Base-by-base conservation (phyloP, 1,284 basidiomycete genomes). In the Pseudozyma thailandica region DNA sequence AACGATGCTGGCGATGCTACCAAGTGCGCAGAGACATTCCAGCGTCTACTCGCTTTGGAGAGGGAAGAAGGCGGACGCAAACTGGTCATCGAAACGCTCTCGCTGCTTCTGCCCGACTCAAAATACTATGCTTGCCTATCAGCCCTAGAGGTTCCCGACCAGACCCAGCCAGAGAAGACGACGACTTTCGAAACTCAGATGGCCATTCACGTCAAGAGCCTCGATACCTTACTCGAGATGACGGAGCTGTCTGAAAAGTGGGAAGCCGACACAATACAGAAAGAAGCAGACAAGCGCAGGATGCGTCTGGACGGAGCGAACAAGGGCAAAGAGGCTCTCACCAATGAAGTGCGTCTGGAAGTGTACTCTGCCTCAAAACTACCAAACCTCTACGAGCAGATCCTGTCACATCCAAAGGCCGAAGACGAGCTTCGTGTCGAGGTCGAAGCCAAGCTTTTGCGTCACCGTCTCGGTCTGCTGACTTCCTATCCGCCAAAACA, bases 21-120 rank as follows among this genome's bases (percentile, higher is more conserved):
- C 8, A 94, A 92, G 83, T 91, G 90, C 71, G 92, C 91, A 0
- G 91, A 92, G 76, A 85, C 86, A 0, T 81, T 95, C 39, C 91
- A 94, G 79, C 91, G 90, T 71, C 84, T 92, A 35, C 84, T 96
- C n/a, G 86, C 88, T 2, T 78, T 89, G 2, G 87, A 88, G 25
- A 85, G 89, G 16, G 84, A 88, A 45, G 86, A 89, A 60, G 91
- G 91, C 12, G 58, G 56, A 18, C 42, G 48, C 18, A 53, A 47
- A 21, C 39, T 52, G 10, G 38, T 64, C 45, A 50, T 56, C 51
- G 37, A 63, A 6, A 87, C 89, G 0, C 86, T 98, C 10, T 86
- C 86, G 4, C 85, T 91, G 27, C 85, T 93, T 10, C 88, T 97
- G 6, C 91, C 92, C 0, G 88, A 88, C 10, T 94, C 94, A 8